Base-by-base conservation (phyloP, 1,284 basidiomycete genomes). In the Coniferiporia weirii region DNA sequence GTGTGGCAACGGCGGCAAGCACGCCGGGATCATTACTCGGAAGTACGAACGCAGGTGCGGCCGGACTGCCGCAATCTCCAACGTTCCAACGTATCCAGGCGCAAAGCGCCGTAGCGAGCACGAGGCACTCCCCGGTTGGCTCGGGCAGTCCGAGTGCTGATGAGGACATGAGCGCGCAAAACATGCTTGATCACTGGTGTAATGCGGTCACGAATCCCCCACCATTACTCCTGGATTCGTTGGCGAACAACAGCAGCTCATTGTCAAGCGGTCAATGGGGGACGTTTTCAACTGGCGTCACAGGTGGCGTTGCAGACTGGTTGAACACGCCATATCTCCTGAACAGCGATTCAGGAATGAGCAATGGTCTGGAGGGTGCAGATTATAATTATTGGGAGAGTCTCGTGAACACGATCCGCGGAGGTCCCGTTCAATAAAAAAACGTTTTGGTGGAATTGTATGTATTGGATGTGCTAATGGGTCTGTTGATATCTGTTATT, bases 301-400 rank as follows among this genome's bases (percentile, higher is more conserved):
- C 36, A 34, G 50, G 57, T 32, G 61, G 62, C 15, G 32, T 44
- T 19, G 38, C 63, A 9, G 56, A 38, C 57, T 62, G 61, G 45
- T 55, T 66, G 32, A 60, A 61, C 20, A 63, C 65, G 6, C 66
- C 67, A 4, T 59, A 59, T 44, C 49, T 63, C 8, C 34, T 66
- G 38, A 65, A 66, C 43, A 55, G 45, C 56, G 67, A 67, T 7
- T 40, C 62, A 32, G 54, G 56, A 53, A 32, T 66, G 6, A 57
- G 82, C 54, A 71, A 75, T 53, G 79, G 76, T 12, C 65, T 81
- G 46, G 87, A 88, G 63, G 83, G 83, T 12, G 80, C 82, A 32
- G 89, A 91, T 70, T 89, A 85, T 81, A 83, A 75, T 62, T 91
- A 91, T 66, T 91, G 89, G 89, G 89, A 91, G 70, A 83, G 81